Evolutionary conservation across 805 yeast genomes (phyloP).

Genomic region (Ogataea degrootiae): DNA sequence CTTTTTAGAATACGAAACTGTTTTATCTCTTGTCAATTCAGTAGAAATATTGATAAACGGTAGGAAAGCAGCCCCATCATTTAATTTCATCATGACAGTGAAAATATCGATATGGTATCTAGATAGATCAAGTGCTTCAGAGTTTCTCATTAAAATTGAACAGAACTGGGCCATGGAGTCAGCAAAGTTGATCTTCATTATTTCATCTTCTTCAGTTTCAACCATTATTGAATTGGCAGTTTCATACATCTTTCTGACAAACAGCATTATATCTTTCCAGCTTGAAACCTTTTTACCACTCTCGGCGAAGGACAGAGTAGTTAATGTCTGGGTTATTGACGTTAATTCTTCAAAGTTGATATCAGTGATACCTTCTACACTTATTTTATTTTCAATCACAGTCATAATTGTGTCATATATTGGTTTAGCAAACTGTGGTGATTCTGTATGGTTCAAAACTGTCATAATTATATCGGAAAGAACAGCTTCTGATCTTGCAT

Average conservation of each 20-base stretch:
- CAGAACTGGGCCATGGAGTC: conserved; percentile 39
- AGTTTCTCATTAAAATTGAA: conserved; percentile 50
- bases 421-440: conserved; percentile 38
- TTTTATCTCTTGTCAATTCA: conserved; percentile 39
- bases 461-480: conserved; percentile 55
- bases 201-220: conserved; percentile 9
- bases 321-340: conserved; percentile 36
- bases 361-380: conserved; percentile 8
- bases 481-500: conserved; percentile 35
- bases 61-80: conserved; percentile 35
- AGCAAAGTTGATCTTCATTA: conserved; percentile 15
- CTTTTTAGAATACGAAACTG: conserved; percentile 39
- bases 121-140: conserved; percentile 38
- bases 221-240: conserved; percentile 1
- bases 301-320: conserved; percentile 57
- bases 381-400: conserved; percentile 9
- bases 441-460: conserved; percentile 48
- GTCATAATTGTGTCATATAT: conserved; percentile 37
- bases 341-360: conserved; percentile 19
- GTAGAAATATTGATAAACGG: conserved; percentile 44
- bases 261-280: conserved; percentile 38
- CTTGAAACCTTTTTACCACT: conserved; percentile 58
- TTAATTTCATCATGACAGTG: conserved; percentile 33
- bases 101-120: conserved; percentile 42
- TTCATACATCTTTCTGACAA: conserved; percentile 11